Conservation (phyloP, 2,329 filamentous ascomycete species). For the Akanthomyces uredinophilus region DNA sequence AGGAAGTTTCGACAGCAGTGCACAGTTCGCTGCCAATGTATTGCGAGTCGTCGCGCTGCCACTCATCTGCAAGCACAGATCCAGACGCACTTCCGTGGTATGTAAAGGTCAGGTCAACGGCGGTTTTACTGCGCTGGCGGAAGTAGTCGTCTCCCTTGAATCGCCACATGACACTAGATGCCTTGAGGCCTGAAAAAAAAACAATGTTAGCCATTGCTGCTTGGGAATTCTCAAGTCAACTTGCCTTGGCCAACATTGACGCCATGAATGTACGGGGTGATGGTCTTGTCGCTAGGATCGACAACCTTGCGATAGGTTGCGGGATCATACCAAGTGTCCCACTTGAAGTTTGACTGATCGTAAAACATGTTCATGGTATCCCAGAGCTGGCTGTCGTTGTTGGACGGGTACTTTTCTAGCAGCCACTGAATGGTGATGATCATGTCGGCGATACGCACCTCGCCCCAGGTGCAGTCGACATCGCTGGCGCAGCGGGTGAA, state of each 20-base stretch:
- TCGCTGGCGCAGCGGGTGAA: constrained; percentile 40
- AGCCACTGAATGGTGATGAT: constrained; percentile 37
- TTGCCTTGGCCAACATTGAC: constrained; percentile 41
- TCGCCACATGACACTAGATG: constrained; percentile 35
- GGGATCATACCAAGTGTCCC: constrained; percentile 25
- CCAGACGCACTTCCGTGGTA: constrained; percentile 38
- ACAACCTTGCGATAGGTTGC: constrained; percentile 20
- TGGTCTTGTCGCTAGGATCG: constrained; percentile 16
- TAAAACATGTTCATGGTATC: constrained; percentile 37
- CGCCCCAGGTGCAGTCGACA: constrained; percentile 28
- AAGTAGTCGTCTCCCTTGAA: constrained; percentile 33
- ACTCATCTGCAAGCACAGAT: constrained; percentile 38
- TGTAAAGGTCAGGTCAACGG: constrained; percentile 31
- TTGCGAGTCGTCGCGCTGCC: constrained; percentile 32
- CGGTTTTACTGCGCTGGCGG: constrained; percentile 31
- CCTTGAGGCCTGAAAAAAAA: constrained; percentile 29
- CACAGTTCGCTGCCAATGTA: constrained; percentile 34
- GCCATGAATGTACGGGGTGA: constrained; percentile 33
- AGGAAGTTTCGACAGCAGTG: constrained; percentile 30
- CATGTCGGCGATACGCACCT: constrained; percentile 34
- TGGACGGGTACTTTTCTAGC: constrained; percentile 29
- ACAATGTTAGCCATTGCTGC: not conserved
- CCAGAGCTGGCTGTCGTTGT: constrained; percentile 29
- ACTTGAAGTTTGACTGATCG: constrained; percentile 26
- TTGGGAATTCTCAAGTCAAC: not conserved